These are phyloP conservation scores for Pythium aphanidermatum DNA, from an alignment of 352 stramenopile genomes.

Conservation along the genomic window DNA sequence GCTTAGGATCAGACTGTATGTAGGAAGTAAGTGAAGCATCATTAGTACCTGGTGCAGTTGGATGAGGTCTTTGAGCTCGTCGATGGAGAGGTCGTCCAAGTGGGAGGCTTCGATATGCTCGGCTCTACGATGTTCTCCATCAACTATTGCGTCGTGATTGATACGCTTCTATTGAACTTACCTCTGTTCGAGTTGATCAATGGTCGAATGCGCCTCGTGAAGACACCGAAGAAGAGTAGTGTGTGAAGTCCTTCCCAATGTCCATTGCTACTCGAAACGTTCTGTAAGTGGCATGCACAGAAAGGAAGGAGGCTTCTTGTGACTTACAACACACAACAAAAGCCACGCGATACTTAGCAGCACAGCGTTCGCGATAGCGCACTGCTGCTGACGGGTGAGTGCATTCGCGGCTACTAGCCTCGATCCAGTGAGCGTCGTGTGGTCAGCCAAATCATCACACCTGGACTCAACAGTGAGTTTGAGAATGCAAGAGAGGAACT, in stretches of 20 bases:
- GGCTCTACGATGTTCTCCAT: too few relatives aligned
- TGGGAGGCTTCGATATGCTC: slow-evolving; percentile 33
- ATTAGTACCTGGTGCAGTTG: slow-evolving; percentile 57
- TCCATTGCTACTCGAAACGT: slow-evolving; percentile 29
- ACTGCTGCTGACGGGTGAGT: slow-evolving; percentile 7
- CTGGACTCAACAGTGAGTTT: too few relatives aligned
- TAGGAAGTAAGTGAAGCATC: too few relatives aligned
- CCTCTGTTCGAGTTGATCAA: slow-evolving; percentile 17
- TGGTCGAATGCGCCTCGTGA: slow-evolving; percentile 1
- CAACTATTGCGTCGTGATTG: too few relatives aligned
- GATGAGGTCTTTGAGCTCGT: slow-evolving; percentile 49
- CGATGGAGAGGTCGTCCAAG: slow-evolving; percentile 28
- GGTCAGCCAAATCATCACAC: neutral
- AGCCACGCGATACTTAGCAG: slow-evolving; percentile 46
- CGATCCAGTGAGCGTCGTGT: too few relatives aligned
- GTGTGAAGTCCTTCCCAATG: slow-evolving; percentile 16
- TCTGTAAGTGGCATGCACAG: too few relatives aligned
- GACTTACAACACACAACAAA: slow-evolving; percentile 41
- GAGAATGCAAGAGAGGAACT: too few relatives aligned
- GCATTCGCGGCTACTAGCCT: neutral
- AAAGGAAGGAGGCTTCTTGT: too few relatives aligned
- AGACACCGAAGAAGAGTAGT: slow-evolving; percentile 12
- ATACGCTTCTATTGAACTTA: slow-evolving; percentile 6
- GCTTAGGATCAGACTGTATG: neutral
- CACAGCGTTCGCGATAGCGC: slow-evolving; percentile 29